A percentile compares a stretch with the other conserved stretches of the same genome.
phyloP scores from a whole-genome alignment of 1,284 basidiomycete genomes.

The Irpex rosettiformis region DNA sequence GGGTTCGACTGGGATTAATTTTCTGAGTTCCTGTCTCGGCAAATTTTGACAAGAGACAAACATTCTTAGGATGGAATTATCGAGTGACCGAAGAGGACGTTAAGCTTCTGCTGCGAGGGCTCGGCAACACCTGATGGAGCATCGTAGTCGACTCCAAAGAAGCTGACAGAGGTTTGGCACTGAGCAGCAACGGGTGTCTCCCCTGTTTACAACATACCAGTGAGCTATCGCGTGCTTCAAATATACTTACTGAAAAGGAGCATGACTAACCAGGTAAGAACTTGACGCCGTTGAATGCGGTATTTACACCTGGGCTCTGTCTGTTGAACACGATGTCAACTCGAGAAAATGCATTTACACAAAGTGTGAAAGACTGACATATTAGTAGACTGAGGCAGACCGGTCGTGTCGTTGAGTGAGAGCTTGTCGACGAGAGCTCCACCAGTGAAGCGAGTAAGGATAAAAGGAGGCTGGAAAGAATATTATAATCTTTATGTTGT shows the following conservation, averaged over 20 bases:
- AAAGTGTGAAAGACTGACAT: slow-evolving; percentile 15
- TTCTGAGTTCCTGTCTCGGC: no score
- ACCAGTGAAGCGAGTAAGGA: slow-evolving; percentile 25
- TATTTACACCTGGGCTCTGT: slow-evolving; percentile 22
- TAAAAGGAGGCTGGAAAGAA: slow-evolving; percentile 23
- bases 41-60: no score
- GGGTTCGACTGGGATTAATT: no score
- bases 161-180: slow-evolving; percentile 26
- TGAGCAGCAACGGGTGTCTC: slow-evolving; percentile 23
- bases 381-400: slow-evolving; percentile 21
- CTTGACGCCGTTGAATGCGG: slow-evolving; percentile 21
- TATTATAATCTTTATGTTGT: neutral
- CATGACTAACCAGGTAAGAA: slow-evolving; percentile 23
- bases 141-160: slow-evolving; percentile 29
- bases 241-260: neutral
- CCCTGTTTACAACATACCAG: slow-evolving; percentile 14
- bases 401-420: slow-evolving; percentile 20
- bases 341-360: no score
- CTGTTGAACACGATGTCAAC: slow-evolving; percentile 9
- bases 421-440: slow-evolving; percentile 22
- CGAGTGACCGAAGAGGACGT: slow-evolving; percentile 13
- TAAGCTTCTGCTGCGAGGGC: slow-evolving; percentile 21
- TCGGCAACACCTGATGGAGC: slow-evolving; percentile 21
- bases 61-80: neutral
- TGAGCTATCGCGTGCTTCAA: neutral